These are phyloP conservation scores for Allium sativum DNA, from an alignment of 106 monocot genomes.

Conservation along the genomic window DNA sequence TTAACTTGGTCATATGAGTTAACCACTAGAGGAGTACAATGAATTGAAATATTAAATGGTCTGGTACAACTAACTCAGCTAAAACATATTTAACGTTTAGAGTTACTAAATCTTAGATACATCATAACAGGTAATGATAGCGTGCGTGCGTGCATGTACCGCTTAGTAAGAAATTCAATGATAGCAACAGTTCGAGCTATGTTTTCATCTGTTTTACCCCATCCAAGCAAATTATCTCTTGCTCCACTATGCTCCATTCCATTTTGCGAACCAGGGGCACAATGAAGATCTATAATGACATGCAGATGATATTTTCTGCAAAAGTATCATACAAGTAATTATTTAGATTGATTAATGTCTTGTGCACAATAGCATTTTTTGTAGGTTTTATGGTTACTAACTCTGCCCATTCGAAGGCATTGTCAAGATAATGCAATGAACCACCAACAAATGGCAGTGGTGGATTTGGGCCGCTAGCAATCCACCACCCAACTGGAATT, in stretches of 20 bases:
- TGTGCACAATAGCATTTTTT: too few species aligned
- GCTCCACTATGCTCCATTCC: constrained; percentile 52
- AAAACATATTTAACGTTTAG: not conserved
- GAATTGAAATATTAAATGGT: too few species aligned
- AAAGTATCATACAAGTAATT: too few species aligned
- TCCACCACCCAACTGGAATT: constrained; percentile 97
- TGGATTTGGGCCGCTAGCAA: constrained; percentile 46
- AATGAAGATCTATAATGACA: constrained; percentile 53
- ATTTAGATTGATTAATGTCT: too few species aligned
- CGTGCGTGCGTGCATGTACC: not conserved
- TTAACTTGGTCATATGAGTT: too few species aligned
- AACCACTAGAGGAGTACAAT: too few species aligned
- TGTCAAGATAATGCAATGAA: constrained; percentile 53
- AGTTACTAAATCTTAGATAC: not conserved
- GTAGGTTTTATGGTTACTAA: constrained; percentile 10
- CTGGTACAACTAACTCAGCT: too few species aligned
- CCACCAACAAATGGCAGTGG: constrained; percentile 61
- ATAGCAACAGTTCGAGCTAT: constrained; percentile 39
- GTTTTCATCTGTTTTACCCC: constrained; percentile 41
- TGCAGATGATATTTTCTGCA: constrained; percentile 32
- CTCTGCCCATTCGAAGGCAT: constrained; percentile 78
- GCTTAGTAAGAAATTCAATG: constrained; percentile 50
- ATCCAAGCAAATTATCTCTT: constrained; percentile 54
- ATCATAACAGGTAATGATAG: too few species aligned
- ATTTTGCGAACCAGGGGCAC: constrained; percentile 44